Conservation (phyloP, 1,284 basidiomycete species). For the Tetrapyrgos nigripes region DNA sequence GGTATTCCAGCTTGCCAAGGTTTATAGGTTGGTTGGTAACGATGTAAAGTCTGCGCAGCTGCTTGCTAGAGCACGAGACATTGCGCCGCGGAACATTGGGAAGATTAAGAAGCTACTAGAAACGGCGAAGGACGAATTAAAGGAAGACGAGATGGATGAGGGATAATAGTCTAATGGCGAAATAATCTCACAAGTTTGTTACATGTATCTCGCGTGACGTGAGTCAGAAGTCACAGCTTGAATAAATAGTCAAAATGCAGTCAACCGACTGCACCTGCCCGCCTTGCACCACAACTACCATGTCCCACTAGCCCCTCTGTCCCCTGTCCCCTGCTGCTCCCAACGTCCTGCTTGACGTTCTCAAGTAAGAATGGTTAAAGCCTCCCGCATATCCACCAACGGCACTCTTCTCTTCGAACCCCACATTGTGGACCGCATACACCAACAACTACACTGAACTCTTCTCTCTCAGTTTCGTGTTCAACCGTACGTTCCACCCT, state of each 20-base stretch:
- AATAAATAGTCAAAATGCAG: too few species aligned
- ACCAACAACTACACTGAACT: constrained; percentile 54
- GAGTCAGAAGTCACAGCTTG: too few species aligned
- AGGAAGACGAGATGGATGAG: constrained; percentile 78
- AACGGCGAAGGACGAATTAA: constrained; percentile 68
- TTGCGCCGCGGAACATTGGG: constrained; percentile 76
- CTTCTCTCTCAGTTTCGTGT: constrained; percentile 21
- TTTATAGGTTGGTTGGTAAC: constrained; percentile 82
- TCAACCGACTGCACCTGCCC: constrained; percentile 27
- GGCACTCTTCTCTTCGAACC: constrained; percentile 85
- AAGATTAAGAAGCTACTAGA: constrained; percentile 82
- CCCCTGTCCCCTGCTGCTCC: constrained; percentile 27
- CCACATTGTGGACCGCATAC: constrained; percentile 85
- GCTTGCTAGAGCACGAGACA: constrained; percentile 88
- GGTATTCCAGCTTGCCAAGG: constrained; percentile 92
- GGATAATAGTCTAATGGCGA: constrained; percentile 39
- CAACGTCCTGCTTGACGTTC: constrained; percentile 43
- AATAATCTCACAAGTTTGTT: constrained; percentile 1
- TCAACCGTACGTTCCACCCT: constrained; percentile 26
- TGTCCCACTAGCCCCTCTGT: constrained; percentile 50
- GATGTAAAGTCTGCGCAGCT: constrained; percentile 81
- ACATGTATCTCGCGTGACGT: background rate
- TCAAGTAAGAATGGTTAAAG: constrained; percentile 78
- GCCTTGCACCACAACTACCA: constrained; percentile 41
- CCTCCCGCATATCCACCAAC: constrained; percentile 78